Percentiles rank a stretch among this genome's conserved stretches.
phyloP scores from a whole-genome alignment of 805 yeast genomes.

The Schwanniomyces sp. region DNA sequence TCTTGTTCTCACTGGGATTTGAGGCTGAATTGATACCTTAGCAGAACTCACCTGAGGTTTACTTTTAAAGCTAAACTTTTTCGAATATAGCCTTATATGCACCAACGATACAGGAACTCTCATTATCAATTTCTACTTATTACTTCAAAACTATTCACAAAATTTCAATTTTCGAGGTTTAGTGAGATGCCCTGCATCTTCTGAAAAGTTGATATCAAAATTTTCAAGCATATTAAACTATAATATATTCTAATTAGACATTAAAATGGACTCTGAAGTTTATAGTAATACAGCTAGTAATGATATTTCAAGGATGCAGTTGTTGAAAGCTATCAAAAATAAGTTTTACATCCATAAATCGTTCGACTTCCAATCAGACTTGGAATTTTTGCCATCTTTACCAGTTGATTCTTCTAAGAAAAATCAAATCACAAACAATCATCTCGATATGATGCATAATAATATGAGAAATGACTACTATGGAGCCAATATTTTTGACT shows the following conservation, averaged over 20 bases:
- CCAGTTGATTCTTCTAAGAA: slow-evolving; percentile 3
- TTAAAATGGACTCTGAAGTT: neutral
- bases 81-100: slow-evolving; percentile 3
- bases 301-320: slow-evolving; percentile 8
- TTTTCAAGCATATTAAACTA: neutral
- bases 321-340: slow-evolving; percentile 36
- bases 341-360: slow-evolving; percentile 63
- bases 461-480: neutral
- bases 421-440: neutral
- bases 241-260: neutral
- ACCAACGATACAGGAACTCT: neutral
- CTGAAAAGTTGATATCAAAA: neutral
- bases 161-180: neutral
- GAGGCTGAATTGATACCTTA: slow-evolving; percentile 35
- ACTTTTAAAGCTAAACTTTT: slow-evolving; percentile 6
- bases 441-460: neutral
- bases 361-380: slow-evolving; percentile 69
- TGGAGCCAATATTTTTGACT: neutral
- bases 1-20: slow-evolving; percentile 72
- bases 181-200: slow-evolving; percentile 2
- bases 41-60: neutral
- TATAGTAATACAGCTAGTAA: neutral
- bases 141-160: neutral
- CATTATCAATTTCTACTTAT: neutral
- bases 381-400: slow-evolving; percentile 51